These are phyloP conservation scores for Antrodiella citrinella DNA, from an alignment of 768 basidiomycete species.

Conservation along the genomic window DNA sequence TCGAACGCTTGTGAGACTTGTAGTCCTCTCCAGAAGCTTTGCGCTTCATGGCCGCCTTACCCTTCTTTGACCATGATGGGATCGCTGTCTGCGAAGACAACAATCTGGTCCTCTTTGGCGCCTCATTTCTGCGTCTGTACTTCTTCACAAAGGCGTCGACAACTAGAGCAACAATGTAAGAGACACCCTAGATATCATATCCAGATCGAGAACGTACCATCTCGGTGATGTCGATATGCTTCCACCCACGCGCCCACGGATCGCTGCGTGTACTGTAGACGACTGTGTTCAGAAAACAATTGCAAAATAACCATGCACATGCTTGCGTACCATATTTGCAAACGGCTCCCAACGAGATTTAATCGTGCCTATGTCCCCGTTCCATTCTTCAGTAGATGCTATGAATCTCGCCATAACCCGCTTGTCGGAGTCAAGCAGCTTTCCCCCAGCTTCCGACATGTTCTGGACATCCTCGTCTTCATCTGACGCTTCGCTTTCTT, in stretches of 20 bases:
- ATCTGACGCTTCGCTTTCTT: constrained; percentile 7
- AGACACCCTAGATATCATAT: not conserved
- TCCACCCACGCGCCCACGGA: constrained; percentile 53
- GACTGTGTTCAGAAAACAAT: not conserved
- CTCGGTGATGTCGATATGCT: constrained; percentile 46
- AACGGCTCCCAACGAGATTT: constrained; percentile 48
- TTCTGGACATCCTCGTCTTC: constrained; percentile 29
- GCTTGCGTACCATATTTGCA: constrained; percentile 45
- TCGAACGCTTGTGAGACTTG: not conserved
- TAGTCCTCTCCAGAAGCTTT: not conserved
- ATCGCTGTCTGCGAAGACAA: not conserved
- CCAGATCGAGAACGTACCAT: constrained; percentile 26
- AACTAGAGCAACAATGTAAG: not conserved
- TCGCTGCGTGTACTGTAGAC: not conserved
- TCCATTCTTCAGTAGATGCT: too few relatives aligned
- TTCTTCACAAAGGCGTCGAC: not conserved
- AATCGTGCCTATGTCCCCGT: too few relatives aligned
- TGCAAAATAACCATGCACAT: constrained; percentile 41
- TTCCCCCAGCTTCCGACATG: constrained; percentile 44
- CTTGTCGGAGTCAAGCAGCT: constrained; percentile 56
- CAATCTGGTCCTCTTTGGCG: too few relatives aligned
- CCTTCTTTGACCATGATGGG: constrained; percentile 2
- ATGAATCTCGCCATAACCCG: constrained; percentile 54
- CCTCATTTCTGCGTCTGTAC: too few relatives aligned
- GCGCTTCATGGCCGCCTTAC: not conserved